A percentile compares a stretch with the other conserved stretches of the same genome.
These are phyloP conservation scores for Melastoma malabathricum DNA, from an alignment of 345 rosid genomes.

Conservation along the genomic window DNA sequence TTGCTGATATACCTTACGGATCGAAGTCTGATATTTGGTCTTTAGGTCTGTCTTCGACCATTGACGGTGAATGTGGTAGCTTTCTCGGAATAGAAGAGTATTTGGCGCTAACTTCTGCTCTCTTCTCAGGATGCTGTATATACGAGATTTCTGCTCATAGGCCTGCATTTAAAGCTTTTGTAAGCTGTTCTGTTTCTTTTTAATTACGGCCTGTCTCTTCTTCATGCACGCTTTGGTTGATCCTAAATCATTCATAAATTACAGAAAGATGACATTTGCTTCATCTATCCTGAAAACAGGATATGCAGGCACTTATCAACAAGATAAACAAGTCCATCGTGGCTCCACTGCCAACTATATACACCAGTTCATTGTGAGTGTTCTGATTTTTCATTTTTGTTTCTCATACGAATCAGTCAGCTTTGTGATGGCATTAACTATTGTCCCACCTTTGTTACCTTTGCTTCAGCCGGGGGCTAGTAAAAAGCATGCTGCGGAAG, in stretches of 20 bases:
- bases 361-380: slow-evolving; percentile 78
- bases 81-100: background rate
- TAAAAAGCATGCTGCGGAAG: slow-evolving; percentile 93
- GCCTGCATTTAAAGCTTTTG: slow-evolving; percentile 95
- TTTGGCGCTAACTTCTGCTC: background rate
- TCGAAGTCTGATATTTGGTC: slow-evolving; percentile 99
- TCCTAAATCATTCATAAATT: background rate
- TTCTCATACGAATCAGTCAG: too few species aligned
- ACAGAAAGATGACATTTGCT: background rate
- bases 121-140: slow-evolving; percentile 76
- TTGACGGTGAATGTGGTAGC: background rate
- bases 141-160: slow-evolving; percentile 85
- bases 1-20: slow-evolving; percentile 95
- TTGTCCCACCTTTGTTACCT: slow-evolving; percentile 3
- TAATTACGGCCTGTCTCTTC: background rate
- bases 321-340: slow-evolving; percentile 79
- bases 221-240: background rate
- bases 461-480: slow-evolving; percentile 70
- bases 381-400: background rate
- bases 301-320: slow-evolving; percentile 82
- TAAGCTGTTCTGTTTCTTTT: slow-evolving; percentile 24
- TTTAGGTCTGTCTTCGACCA: slow-evolving; percentile 33
- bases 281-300: slow-evolving; percentile 26
- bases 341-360: slow-evolving; percentile 85
- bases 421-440: too few species aligned